A percentile compares a stretch with the other conserved stretches of the same genome.
Evolutionary conservation across 352 stramenopile genomes (phyloP).

Genomic region (Phytophthora kernoviae): DNA sequence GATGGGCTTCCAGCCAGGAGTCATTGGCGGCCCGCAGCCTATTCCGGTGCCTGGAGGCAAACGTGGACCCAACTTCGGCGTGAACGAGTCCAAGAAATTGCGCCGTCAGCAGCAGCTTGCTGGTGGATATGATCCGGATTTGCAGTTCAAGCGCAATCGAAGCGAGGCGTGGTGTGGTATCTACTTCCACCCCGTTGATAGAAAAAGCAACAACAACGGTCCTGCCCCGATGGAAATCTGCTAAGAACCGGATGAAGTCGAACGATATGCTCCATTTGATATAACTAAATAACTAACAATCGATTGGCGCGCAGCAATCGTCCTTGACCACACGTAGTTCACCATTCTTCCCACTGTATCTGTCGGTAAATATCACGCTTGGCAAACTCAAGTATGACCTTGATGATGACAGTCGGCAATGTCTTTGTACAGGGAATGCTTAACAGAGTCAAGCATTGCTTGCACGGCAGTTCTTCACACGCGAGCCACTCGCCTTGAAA

Average conservation of each 20-base stretch:
- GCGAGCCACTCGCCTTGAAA: constrained; percentile 25
- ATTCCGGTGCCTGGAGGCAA: constrained; percentile 82
- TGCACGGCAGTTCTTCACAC: constrained; percentile 15
- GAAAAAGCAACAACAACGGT: constrained; percentile 24
- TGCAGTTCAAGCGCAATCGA: constrained; percentile 82
- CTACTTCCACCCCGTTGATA: constrained; percentile 67
- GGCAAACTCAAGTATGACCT: constrained; percentile 39
- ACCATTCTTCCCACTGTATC: constrained; percentile 31
- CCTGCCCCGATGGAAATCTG: constrained; percentile 60
- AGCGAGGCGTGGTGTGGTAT: constrained; percentile 80
- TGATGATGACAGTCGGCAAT: constrained; percentile 34
- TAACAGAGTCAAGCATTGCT: constrained; percentile 34
- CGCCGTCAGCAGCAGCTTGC: constrained; percentile 80
- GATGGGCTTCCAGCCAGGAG: constrained; percentile 86
- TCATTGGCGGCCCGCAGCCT: constrained; percentile 73
- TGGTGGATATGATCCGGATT: constrained; percentile 77
- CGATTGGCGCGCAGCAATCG: no score
- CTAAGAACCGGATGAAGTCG: constrained; percentile 18
- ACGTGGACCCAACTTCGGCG: constrained; percentile 73
- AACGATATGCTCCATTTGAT: constrained; percentile 8
- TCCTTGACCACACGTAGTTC: neutral
- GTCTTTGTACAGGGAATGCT: constrained; percentile 15
- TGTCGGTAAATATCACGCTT: constrained; percentile 24
- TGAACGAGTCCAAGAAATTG: constrained; percentile 82
- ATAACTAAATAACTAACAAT: constrained; percentile 24